A percentile compares a stretch with the other conserved stretches of the same genome.
Conservation (phyloP, 2,329 filamentous ascomycete species). For the Clathrospora elynae region DNA sequence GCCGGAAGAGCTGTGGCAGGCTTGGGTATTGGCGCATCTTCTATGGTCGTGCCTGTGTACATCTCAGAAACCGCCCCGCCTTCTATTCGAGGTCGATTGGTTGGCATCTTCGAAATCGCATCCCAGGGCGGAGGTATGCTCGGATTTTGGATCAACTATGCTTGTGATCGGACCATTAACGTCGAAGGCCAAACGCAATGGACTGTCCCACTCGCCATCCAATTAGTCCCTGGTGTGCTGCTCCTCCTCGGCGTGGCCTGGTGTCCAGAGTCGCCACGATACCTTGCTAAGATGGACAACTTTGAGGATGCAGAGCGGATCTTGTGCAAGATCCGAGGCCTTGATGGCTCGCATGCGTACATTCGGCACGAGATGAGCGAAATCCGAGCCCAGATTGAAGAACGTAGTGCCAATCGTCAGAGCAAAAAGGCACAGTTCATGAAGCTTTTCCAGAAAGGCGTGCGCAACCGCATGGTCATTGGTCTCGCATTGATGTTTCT, state of each 20-base stretch:
- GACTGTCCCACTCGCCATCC: constrained; percentile 64
- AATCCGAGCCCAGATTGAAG: constrained; percentile 49
- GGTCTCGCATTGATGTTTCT: constrained; percentile 48
- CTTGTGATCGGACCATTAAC: constrained; percentile 48
- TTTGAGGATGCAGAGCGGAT: constrained; percentile 51
- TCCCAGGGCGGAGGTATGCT: constrained; percentile 65
- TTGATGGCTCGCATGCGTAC: constrained; percentile 51
- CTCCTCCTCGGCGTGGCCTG: constrained; percentile 46
- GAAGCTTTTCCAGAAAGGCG: constrained; percentile 48
- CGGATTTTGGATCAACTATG: constrained; percentile 53
- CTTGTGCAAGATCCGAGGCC: constrained; percentile 52
- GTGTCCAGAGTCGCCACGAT: constrained; percentile 47
- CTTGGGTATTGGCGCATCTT: constrained; percentile 48
- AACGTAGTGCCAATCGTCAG: constrained; percentile 35
- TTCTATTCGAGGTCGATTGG: constrained; percentile 66
- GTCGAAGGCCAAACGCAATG: constrained; percentile 60
- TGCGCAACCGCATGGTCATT: constrained; percentile 48
- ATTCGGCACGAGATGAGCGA: constrained; percentile 58
- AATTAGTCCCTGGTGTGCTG: constrained; percentile 50
- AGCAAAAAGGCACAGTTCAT: constrained; percentile 41
- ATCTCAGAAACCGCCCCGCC: constrained; percentile 58
- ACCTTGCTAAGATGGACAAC: constrained; percentile 36
- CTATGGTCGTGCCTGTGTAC: constrained; percentile 47
- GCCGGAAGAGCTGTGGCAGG: constrained; percentile 47
- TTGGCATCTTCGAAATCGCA: constrained; percentile 70